Percentiles rank a stretch among this genome's conserved stretches.
These are phyloP conservation scores for Gliomastix tumulicola DNA, from an alignment of 2,329 filamentous ascomycete genomes.

Conservation along the genomic window DNA sequence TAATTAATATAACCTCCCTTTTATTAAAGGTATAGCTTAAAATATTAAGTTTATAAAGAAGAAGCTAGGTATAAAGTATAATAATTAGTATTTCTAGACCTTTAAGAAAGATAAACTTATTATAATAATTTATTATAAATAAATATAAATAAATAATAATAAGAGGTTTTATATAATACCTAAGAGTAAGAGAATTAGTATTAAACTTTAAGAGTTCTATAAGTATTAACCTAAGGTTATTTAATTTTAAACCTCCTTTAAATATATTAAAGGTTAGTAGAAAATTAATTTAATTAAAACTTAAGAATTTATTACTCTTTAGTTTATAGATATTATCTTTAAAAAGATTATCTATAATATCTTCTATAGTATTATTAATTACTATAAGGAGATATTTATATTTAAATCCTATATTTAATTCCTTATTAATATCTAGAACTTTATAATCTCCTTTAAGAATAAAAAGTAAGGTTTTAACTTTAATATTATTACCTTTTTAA, in stretches of 20 bases:
- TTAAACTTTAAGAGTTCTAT: no score
- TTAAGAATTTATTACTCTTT: not conserved
- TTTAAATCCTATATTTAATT: not conserved
- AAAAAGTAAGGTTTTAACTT: not conserved
- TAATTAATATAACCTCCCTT: not conserved
- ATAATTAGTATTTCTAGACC: not conserved
- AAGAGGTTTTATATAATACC: not conserved
- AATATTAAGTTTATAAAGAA: not conserved
- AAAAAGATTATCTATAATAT: not conserved
- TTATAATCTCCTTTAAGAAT: not conserved
- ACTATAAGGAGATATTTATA: not conserved
- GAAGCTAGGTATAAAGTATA: not conserved
- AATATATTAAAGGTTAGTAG: no score
- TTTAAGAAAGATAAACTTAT: not conserved
- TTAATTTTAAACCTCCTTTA: no score
- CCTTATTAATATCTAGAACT: not conserved
- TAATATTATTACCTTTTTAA: not conserved
- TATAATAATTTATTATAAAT: conserved; percentile 1
- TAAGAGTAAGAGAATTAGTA: no score
- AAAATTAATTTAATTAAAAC: not conserved
- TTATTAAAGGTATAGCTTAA: conserved; percentile 1
- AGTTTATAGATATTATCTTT: not conserved
- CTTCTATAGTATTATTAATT: not conserved
- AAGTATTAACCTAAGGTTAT: no score
- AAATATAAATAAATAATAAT: not conserved